Evolutionary conservation across 225 moss, liverwort and hornwort genomes (phyloP).

Genomic region (Straminergon stramineum): DNA sequence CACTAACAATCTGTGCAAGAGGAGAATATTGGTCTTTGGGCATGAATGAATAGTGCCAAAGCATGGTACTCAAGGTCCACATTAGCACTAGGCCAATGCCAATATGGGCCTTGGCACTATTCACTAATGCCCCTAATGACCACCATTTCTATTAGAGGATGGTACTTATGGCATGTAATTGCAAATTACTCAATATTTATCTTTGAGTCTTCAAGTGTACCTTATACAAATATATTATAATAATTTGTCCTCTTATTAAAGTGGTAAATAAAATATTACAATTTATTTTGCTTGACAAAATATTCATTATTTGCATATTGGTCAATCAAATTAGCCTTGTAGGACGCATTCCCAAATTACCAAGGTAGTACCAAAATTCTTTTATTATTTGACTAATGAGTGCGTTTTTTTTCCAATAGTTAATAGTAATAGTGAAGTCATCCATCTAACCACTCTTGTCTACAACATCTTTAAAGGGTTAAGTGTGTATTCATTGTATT

Average conservation of each 20-base stretch:
- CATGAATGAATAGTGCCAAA: too few species aligned
- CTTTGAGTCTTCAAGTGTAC: not conserved
- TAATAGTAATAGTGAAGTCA: not conserved
- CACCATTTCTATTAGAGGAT: not conserved
- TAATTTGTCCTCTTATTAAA: too few species aligned
- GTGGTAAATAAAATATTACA: not conserved
- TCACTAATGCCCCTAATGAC: rapidly evolving
- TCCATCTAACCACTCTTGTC: rapidly evolving
- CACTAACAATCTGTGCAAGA: rapidly evolving
- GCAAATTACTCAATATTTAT: not conserved
- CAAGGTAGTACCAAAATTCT: not conserved
- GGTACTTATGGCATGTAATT: not conserved
- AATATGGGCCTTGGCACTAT: not conserved
- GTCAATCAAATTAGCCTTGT: not conserved
- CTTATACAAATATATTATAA: not conserved
- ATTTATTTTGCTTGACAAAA: not conserved
- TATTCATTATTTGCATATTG: not conserved
- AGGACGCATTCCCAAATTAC: rapidly evolving
- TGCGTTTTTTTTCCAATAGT: not conserved
- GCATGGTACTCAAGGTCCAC: not conserved
- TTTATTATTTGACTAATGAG: not conserved
- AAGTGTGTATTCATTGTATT: not conserved
- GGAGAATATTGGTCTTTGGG: not conserved
- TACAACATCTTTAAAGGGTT: rapidly evolving
- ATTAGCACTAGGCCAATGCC: not conserved